These are phyloP conservation scores for Chaetomium sp. DNA, from an alignment of 2,329 filamentous ascomycete genomes.

Conservation along the genomic window DNA sequence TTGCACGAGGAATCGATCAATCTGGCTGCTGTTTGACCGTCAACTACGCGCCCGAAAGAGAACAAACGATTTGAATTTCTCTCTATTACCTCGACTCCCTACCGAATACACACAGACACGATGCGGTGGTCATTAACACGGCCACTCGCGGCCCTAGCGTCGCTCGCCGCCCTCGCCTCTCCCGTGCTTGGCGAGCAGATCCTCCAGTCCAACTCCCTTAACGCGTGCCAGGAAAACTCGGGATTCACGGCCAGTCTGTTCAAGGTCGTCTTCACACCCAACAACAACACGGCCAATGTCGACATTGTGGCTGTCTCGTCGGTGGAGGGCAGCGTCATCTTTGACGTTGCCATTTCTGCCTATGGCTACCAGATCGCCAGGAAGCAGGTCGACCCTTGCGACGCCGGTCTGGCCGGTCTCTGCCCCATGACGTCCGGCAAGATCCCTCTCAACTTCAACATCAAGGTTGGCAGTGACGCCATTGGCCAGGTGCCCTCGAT, in stretches of 20 bases:
- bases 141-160: conserved; percentile 41
- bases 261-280: conserved; percentile 72
- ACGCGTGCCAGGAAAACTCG: conserved; percentile 76
- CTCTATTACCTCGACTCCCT: not conserved
- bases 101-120: conserved; percentile 16
- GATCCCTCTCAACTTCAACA: conserved; percentile 68
- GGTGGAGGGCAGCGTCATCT: conserved; percentile 73
- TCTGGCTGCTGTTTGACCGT: not conserved
- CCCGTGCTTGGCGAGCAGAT: conserved; percentile 46
- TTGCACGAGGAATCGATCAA: not conserved
- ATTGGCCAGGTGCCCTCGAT: conserved; percentile 68
- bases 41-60: not conserved
- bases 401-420: conserved; percentile 61
- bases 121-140: conserved; percentile 44
- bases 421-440: conserved; percentile 88
- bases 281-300: conserved; percentile 65
- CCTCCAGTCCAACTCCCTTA: conserved; percentile 77
- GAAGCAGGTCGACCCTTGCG: conserved; percentile 68
- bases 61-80: not conserved
- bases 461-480: conserved; percentile 51
- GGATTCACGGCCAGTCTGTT: conserved; percentile 84
- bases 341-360: conserved; percentile 68
- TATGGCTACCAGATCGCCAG: conserved; percentile 73
- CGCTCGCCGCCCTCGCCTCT: conserved; percentile 38
- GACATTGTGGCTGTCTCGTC: conserved; percentile 75